Evolutionary conservation across 768 basidiomycete species (phyloP).

Genomic region (Suillus placidus): DNA sequence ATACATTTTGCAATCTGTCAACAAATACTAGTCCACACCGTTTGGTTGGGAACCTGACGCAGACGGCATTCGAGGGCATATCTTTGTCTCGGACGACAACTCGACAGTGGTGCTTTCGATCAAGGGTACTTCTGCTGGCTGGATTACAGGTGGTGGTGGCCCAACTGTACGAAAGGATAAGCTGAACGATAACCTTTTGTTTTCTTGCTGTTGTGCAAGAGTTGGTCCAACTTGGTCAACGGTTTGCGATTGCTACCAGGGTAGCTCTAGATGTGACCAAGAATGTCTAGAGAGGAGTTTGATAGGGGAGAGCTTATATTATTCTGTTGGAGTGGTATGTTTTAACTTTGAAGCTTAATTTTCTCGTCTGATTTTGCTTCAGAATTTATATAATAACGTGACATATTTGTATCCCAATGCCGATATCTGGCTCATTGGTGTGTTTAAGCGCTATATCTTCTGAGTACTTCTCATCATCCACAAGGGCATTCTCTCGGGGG

Average conservation of each 20-base stretch:
- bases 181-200: conserved; percentile 92
- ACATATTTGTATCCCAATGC: conserved; percentile 88
- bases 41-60: conserved; percentile 90
- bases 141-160: conserved; percentile 72
- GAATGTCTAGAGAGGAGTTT: conserved; percentile 80
- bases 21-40: conserved; percentile 53
- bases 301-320: conserved; percentile 83
- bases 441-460: conserved; percentile 20
- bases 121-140: conserved; percentile 88
- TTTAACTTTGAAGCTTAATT: not conserved
- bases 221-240: conserved; percentile 95
- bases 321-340: conserved; percentile 80
- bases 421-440: conserved; percentile 86
- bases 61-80: conserved; percentile 91
- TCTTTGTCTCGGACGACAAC: conserved; percentile 85
- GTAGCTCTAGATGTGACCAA: conserved; percentile 76
- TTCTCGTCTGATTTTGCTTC: not conserved
- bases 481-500: conserved; percentile 82
- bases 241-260: conserved; percentile 86
- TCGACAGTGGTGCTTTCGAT: conserved; percentile 85
- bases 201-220: conserved; percentile 94
- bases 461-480: not conserved
- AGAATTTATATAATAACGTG: conserved; percentile 94
- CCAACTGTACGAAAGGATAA: conserved; percentile 89
- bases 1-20: not conserved